Base-by-base conservation (phyloP, 73 alveolate species). In the Tetrahymena thermophila region DNA sequence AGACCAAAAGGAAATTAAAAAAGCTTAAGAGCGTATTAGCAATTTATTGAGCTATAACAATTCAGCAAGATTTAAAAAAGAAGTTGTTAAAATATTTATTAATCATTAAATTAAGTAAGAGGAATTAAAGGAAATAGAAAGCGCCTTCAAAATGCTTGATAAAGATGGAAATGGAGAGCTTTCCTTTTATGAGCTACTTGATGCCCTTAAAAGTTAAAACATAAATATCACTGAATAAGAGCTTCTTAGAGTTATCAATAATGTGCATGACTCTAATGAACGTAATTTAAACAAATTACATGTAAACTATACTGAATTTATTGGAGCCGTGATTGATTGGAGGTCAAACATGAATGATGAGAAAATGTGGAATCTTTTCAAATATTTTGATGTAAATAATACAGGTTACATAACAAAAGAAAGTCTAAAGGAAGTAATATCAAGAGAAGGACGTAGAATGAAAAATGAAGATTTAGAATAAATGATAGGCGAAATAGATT, bases 301-400 rank as follows among this genome's bases (percentile, higher is more conserved):
- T 71, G 89, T 97, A 83, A 97, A 97, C 94, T 97, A 97, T 58
- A 97, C 97, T 37, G 98, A 96, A 85, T 97, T 97, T 93, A 94
- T 97, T 11, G 97, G 96, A 23, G 98, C 98, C 1, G 94, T 96
- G 0, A 93, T 96, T 34, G 96, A 97, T 85, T 96, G 94, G 95
- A 85, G 85, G 38, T 96, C 96, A 35, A 96, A 96, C 43, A 25
- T 95, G 17, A 96, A 95, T 19, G 94, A 95, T 15, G 96, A 93
- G 17, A 97, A 94, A 71, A 94, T 97, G 43, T 50, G 85, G 58
- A 93, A 96, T 55, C 97, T 97, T 35, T 97, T 97, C 35, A 96
- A 97, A 34, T 97, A 97, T 56, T 97, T 97, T 58, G 98, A 97
- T 83, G 96, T 94, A n/a, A 96, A 94, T 56, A 94, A 94, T 43